These are phyloP conservation scores for Linnemannia zychae DNA, from an alignment of 192 early-diverging fungal genomes.

Conservation along the genomic window DNA sequence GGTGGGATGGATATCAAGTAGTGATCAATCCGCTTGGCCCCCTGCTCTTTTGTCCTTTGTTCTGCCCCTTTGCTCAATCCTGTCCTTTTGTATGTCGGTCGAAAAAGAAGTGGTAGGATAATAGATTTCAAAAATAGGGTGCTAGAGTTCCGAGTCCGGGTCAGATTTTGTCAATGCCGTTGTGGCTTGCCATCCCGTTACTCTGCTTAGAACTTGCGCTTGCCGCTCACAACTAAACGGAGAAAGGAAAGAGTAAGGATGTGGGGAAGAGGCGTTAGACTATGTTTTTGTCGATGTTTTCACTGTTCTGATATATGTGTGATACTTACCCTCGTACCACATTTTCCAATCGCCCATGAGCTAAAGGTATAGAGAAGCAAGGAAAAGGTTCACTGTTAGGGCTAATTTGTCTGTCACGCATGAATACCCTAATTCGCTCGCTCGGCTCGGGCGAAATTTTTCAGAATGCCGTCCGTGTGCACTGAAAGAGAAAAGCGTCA, in stretches of 20 bases:
- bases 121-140: constrained; percentile 5
- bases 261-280: background rate
- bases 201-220: constrained; percentile 55
- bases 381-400: background rate
- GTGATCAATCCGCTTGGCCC: background rate
- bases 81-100: background rate
- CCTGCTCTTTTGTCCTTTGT: background rate
- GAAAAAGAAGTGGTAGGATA: too few species aligned
- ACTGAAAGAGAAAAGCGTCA: background rate
- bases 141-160: background rate
- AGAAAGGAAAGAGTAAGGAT: background rate
- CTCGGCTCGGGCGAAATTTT: background rate
- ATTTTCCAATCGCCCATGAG: constrained; percentile 69
- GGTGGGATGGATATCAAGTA: background rate
- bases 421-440: background rate
- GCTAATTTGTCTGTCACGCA: background rate
- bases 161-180: background rate
- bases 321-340: constrained; percentile 63
- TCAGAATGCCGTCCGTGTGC: background rate
- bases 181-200: background rate
- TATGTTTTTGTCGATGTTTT: too few species aligned
- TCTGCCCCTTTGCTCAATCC: too few species aligned
- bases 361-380: background rate
- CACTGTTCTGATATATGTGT: background rate
- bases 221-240: constrained; percentile 52